Evolutionary conservation across 768 basidiomycete species (phyloP).

Genomic region (Cubamyces sp.): DNA sequence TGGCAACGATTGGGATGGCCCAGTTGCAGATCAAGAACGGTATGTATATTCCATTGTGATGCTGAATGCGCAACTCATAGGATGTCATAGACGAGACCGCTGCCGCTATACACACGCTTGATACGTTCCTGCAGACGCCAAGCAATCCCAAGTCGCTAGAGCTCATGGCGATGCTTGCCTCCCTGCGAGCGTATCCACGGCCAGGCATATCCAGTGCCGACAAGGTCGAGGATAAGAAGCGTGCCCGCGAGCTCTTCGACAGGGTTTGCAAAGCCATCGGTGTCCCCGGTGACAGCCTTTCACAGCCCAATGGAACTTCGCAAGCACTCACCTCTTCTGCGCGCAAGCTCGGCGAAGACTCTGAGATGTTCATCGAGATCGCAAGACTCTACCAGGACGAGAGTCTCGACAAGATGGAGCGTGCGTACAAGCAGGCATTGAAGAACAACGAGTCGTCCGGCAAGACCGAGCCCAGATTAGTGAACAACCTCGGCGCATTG

Average conservation of each 20-base stretch:
- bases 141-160: constrained; percentile 68
- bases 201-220: constrained; percentile 81
- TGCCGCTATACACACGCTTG: constrained; percentile 84
- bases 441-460: constrained; percentile 55
- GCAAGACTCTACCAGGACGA: constrained; percentile 89
- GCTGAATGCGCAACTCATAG: background rate
- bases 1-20: constrained; percentile 84
- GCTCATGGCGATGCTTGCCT: constrained; percentile 87
- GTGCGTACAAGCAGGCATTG: constrained; percentile 75
- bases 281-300: constrained; percentile 53
- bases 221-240: constrained; percentile 65
- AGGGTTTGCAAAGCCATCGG: constrained; percentile 70
- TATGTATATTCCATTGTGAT: constrained; percentile 36
- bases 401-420: constrained; percentile 69
- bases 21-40: constrained; percentile 87
- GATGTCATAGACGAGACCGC: constrained; percentile 70
- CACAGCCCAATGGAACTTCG: constrained; percentile 31
- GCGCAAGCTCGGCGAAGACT: constrained; percentile 69
- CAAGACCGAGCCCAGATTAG: constrained; percentile 63
- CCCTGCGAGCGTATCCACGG: constrained; percentile 81
- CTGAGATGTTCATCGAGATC: constrained; percentile 90
- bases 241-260: constrained; percentile 84
- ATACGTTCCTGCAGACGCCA: constrained; percentile 73
- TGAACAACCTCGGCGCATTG: constrained; percentile 82
- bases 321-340: constrained; percentile 38